These are phyloP conservation scores for Rasamsonia emersonii DNA, from an alignment of 2,329 filamentous ascomycete genomes.

Conservation along the genomic window DNA sequence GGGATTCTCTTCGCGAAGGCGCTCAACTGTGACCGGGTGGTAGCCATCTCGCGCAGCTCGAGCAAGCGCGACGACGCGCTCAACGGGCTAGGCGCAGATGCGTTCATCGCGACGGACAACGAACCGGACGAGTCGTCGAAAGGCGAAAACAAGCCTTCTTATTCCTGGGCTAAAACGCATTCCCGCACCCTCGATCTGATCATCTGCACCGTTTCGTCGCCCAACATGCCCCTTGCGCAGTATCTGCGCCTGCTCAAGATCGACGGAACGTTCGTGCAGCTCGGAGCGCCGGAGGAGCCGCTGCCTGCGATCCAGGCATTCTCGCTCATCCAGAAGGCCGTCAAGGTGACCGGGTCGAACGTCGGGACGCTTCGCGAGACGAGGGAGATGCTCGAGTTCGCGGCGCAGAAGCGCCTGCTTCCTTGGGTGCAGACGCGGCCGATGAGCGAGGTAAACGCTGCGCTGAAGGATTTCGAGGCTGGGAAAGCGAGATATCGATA, in stretches of 20 bases:
- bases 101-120: conserved; percentile 50
- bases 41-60: conserved; percentile 45
- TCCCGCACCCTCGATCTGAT: conserved; percentile 46
- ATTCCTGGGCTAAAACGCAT: conserved; percentile 46
- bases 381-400: conserved; percentile 34
- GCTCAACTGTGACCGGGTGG: conserved; percentile 55
- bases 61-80: conserved; percentile 45
- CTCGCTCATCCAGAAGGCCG: conserved; percentile 49
- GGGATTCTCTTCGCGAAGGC: conserved; percentile 49
- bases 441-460: conserved; percentile 36
- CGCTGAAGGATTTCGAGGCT: conserved; percentile 36
- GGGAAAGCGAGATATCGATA: conserved; percentile 40
- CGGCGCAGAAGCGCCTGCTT: conserved; percentile 32
- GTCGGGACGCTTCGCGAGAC: conserved; percentile 38
- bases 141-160: no score
- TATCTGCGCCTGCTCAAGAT: conserved; percentile 54
- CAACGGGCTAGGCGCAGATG: conserved; percentile 44
- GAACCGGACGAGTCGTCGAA: no score
- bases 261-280: conserved; percentile 55
- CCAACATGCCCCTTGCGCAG: conserved; percentile 53
- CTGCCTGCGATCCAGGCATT: conserved; percentile 49
- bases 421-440: conserved; percentile 35
- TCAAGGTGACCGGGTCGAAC: conserved; percentile 43
- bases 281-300: conserved; percentile 56
- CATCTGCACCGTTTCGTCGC: conserved; percentile 48